These are phyloP conservation scores for Piper betle DNA, from an alignment of 164 flowering plant species.

Conservation along the genomic window DNA sequence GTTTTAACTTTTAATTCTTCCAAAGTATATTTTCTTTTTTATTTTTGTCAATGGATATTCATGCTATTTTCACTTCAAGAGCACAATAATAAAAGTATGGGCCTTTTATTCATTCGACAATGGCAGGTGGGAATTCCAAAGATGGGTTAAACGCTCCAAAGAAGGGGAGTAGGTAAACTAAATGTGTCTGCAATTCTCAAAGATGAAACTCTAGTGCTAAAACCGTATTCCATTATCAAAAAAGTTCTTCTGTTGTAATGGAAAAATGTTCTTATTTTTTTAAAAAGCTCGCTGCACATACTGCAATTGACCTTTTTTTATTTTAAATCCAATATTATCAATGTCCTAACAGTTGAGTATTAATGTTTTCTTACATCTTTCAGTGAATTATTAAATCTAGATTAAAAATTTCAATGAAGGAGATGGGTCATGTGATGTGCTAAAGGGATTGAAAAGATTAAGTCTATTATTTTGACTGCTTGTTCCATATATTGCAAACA, in stretches of 20 bases:
- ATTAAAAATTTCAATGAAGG: too few relatives aligned
- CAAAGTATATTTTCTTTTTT: constrained; percentile 9
- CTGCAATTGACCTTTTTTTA: too few relatives aligned
- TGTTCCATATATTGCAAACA: too few relatives aligned
- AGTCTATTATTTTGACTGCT: too few relatives aligned
- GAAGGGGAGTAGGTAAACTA: constrained; percentile 99
- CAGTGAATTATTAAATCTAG: too few relatives aligned
- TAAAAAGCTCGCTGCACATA: too few relatives aligned
- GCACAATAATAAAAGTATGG: constrained; percentile 85
- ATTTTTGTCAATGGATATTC: constrained; percentile 38
- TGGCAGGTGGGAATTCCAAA: constrained; percentile 99
- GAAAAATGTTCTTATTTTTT: not conserved
- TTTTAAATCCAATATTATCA: too few relatives aligned
- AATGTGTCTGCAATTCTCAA: constrained; percentile 43
- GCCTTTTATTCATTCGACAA: constrained; percentile 92
- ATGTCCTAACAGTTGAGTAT: too few relatives aligned
- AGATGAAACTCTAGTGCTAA: constrained; percentile 25
- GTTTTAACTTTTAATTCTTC: constrained; percentile 1
- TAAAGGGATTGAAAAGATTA: too few relatives aligned
- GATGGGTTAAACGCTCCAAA: constrained; percentile 97
- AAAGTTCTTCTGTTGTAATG: too few relatives aligned
- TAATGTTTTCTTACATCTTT: too few relatives aligned
- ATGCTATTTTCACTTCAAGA: constrained; percentile 35
- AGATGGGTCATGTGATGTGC: too few relatives aligned
- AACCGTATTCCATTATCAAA: constrained; percentile 14